Conservation (phyloP, 768 basidiomycete genomes). For the Scleroderma citrinum region DNA sequence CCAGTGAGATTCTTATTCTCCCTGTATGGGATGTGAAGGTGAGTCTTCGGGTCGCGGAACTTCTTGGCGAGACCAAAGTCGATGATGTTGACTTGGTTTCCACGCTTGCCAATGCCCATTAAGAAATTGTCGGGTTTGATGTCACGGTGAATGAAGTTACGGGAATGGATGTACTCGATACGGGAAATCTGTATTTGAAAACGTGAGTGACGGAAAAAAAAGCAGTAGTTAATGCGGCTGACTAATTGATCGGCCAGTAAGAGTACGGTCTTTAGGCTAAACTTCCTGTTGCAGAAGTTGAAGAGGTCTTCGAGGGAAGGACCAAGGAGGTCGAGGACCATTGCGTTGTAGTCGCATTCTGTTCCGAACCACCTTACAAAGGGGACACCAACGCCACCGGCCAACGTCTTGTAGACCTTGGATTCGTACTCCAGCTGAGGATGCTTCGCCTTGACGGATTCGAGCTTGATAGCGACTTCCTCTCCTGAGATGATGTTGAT, state of each 20-base stretch:
- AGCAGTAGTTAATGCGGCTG: conserved; percentile 27
- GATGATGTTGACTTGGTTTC: conserved; percentile 98
- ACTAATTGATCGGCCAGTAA: conserved; percentile 96
- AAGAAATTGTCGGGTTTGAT: conserved; percentile 99
- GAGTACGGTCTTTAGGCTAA: conserved; percentile 93
- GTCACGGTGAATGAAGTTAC: conserved; percentile 96
- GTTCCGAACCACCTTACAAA: conserved; percentile 95
- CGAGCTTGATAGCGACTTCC: conserved; percentile 99
- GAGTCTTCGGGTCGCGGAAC: conserved; percentile 99
- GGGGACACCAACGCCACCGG: conserved; percentile 97
- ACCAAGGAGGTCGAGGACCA: conserved; percentile 96
- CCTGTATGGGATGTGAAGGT: conserved; percentile 97
- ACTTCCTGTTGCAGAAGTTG: conserved; percentile 97
- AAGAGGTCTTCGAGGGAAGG: conserved; percentile 88
- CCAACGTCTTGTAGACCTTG: conserved; percentile 94
- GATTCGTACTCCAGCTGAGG: conserved; percentile 99
- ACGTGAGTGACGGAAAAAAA: conserved; percentile 36
- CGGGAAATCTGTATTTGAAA: conserved; percentile 73
- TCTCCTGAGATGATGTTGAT: conserved; percentile 99
- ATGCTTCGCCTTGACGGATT: conserved; percentile 99
- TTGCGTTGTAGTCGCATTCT: conserved; percentile 99
- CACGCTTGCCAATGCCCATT: conserved; percentile 99
- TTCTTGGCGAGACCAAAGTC: conserved; percentile 99
- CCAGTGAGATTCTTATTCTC: conserved; percentile 99
- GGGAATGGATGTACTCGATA: conserved; percentile 98